Percentiles rank a stretch among this genome's conserved stretches.
Evolutionary conservation across 805 yeast genomes (phyloP).

Genomic region (Wickerhamia fluorescens): DNA sequence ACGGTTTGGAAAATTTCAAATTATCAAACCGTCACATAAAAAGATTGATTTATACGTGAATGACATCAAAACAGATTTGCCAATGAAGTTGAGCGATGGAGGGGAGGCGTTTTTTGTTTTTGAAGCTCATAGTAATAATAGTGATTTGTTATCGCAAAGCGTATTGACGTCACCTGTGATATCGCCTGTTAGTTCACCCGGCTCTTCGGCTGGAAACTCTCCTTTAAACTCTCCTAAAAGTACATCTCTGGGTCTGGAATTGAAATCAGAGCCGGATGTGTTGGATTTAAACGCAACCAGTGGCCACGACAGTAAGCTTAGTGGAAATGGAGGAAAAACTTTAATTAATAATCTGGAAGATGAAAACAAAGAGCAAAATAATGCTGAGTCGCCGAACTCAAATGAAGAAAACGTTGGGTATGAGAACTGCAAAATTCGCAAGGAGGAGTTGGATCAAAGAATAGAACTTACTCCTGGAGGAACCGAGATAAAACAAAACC

Average conservation of each 20-base stretch:
- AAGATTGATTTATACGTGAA: slow-evolving; percentile 86
- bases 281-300: slow-evolving; percentile 22
- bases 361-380: no score
- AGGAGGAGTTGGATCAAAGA: slow-evolving; percentile 22
- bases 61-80: slow-evolving; percentile 71
- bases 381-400: not conserved
- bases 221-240: slow-evolving; percentile 4
- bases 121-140: slow-evolving; percentile 57
- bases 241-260: not conserved
- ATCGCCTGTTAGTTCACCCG: slow-evolving; percentile 60
- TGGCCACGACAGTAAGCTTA: slow-evolving; percentile 9
- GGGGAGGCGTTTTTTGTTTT: slow-evolving; percentile 98
- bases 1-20: slow-evolving; percentile 89
- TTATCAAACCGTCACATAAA: slow-evolving; percentile 90
- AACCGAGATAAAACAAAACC: slow-evolving; percentile 9
- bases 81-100: slow-evolving; percentile 95
- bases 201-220: slow-evolving; percentile 21
- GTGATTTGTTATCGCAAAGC: slow-evolving; percentile 52
- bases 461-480: slow-evolving; percentile 14
- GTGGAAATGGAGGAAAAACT: no score
- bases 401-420: no score
- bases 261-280: slow-evolving; percentile 21
- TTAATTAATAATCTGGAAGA: no score
- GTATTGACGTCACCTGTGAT: slow-evolving; percentile 83
- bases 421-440: no score